Conservation (phyloP, 805 yeast species). For the Sungouiozyma intestinalis region DNA sequence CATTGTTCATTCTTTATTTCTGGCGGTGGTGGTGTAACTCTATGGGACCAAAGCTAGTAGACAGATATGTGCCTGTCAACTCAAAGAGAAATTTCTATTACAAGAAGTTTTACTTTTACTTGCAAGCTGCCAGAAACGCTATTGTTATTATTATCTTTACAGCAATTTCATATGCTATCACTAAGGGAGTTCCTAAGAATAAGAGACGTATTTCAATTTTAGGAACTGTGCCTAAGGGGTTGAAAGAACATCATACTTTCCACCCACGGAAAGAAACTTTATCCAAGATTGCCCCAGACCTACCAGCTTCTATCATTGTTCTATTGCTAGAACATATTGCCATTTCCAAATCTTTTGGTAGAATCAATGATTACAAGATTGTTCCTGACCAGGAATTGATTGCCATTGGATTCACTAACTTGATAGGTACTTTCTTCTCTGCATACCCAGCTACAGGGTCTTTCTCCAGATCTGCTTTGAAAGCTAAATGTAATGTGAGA, state of each 20-base stretch:
- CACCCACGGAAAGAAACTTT: constrained; percentile 49
- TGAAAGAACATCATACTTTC: constrained; percentile 67
- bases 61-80: constrained; percentile 34
- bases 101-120: constrained; percentile 49
- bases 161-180: constrained; percentile 68
- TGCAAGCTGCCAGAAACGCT: constrained; percentile 71
- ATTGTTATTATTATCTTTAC: constrained; percentile 75
- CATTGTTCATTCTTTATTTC: constrained; percentile 56
- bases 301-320: constrained; percentile 79
- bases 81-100: constrained; percentile 12
- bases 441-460: constrained; percentile 97
- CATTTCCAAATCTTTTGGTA: constrained; percentile 85
- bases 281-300: constrained; percentile 54
- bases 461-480: constrained; percentile 86
- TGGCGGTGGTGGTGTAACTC: constrained; percentile 57
- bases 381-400: constrained; percentile 88
- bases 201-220: constrained; percentile 41
- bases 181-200: constrained; percentile 38
- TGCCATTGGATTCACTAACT: constrained; percentile 86
- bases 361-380: constrained; percentile 83
- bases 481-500: constrained; percentile 90
- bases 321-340: constrained; percentile 86
- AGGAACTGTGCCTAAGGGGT: constrained; percentile 76
- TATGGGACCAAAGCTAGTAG: constrained; percentile 47
- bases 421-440: constrained; percentile 82